Percentiles rank a stretch among this genome's conserved stretches.
Evolutionary conservation across 768 basidiomycete species (phyloP).

Genomic region (Thelephora aurantiotincta): DNA sequence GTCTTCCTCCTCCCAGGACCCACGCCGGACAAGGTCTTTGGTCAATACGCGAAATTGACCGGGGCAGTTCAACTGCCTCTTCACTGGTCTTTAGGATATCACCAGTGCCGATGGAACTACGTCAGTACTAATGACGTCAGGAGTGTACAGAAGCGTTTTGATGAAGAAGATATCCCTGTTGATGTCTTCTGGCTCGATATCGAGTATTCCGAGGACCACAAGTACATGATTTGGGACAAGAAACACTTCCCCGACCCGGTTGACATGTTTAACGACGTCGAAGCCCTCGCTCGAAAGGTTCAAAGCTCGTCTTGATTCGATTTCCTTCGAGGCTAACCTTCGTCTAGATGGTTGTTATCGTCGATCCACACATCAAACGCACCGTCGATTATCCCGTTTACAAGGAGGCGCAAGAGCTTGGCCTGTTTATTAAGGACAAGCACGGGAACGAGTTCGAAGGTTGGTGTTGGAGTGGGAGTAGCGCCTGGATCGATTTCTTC

Average conservation of each 20-base stretch:
- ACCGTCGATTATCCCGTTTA: conserved; percentile 68
- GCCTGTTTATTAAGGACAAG: conserved; percentile 67
- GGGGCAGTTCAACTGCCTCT: conserved; percentile 83
- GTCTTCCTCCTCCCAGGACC: conserved; percentile 90
- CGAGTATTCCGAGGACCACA: conserved; percentile 86
- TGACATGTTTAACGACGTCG: conserved; percentile 85
- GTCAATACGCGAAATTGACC: conserved; percentile 74
- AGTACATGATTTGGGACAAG: conserved; percentile 95
- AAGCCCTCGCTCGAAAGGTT: conserved; percentile 76
- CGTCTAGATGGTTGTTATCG: conserved; percentile 89
- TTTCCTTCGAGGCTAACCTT: neutral
- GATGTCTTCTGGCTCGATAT: conserved; percentile 98
- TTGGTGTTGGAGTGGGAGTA: conserved; percentile 97
- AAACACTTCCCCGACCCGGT: conserved; percentile 90
- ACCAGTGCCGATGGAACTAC: conserved; percentile 99
- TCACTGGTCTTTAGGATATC: conserved; percentile 85
- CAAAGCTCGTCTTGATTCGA: conserved; percentile 4
- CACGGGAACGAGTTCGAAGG: conserved; percentile 87
- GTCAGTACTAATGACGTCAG: conserved; percentile 80
- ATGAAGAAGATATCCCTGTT: conserved; percentile 88
- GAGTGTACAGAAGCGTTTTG: conserved; percentile 74
- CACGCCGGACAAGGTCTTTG: conserved; percentile 66
- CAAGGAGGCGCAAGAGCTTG: conserved; percentile 70
- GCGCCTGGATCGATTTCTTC: conserved; percentile 97
- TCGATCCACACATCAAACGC: conserved; percentile 94